Base-by-base conservation (phyloP, 108 stramenopile genomes). In the Pseudonitzschia pungens region DNA sequence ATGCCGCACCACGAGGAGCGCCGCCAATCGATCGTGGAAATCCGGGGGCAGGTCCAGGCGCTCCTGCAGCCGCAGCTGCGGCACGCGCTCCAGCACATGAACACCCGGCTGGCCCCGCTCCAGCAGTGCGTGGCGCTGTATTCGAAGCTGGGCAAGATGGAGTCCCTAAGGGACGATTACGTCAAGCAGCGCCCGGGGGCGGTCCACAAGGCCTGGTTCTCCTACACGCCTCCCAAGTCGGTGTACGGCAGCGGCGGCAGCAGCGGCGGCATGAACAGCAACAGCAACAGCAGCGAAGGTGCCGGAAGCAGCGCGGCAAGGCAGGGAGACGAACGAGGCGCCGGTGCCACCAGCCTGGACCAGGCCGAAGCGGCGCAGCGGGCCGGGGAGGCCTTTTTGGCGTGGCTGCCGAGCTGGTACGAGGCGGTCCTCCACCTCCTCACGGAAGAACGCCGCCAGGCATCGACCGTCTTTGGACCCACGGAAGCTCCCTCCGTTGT, bases 41-140 rank as follows among this genome's bases (percentile, higher is more conserved):
- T 91, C 45, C 82, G 89, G 18, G 51, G 74, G 10, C 89, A 89
- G 74, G 78, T 91, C 5, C 87, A 90, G 58, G 82, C 76, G 0
- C 56, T 94, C 68, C 59, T 94, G 29, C 83, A 84, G 65, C 93
- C 93, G 0, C 89, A 87, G 56, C 71, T 94, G 15, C 69, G 83
- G 60, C 89, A 94, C 70, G 93, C 93, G 6, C 69, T 94, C 53
- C 77, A 83, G 36, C 83, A 81, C 69, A 89, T 88, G 79, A 78
- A 87, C 48, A 86, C 87, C 21, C 81, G 90, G 22, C 75, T 89
- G 70, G 90, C 81, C 20, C 90, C 90, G 16, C 73, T 94, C 31
- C 89, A 87, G 64, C 89, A 90, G 74, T 92, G 90, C 71, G 90
- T 90, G 21, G 65, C 76, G 8, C 78, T 92, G 81, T 94, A 92